A percentile compares a stretch with the other conserved stretches of the same genome.
Evolutionary conservation across 169 alveolate genomes (phyloP).

Genomic region (Ichthyophthirius multifiliis): DNA sequence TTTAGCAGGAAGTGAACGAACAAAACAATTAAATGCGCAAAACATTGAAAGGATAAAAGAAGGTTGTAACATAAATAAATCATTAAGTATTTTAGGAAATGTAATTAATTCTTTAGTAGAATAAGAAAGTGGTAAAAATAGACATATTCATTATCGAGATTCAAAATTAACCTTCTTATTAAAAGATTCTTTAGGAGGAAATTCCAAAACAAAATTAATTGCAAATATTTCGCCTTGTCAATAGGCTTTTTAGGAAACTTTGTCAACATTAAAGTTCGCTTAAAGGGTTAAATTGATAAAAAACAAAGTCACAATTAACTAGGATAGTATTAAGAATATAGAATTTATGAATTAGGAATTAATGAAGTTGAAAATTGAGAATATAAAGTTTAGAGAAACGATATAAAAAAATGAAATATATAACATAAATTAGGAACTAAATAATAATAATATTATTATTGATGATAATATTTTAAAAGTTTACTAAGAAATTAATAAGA

Average conservation of each 20-base stretch:
- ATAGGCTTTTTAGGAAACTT: conserved; percentile 65
- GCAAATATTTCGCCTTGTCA: conserved; percentile 75
- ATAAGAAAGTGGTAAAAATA: conserved; percentile 49
- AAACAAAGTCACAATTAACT: too few relatives aligned
- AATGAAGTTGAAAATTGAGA: too few relatives aligned
- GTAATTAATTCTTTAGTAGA: conserved; percentile 27
- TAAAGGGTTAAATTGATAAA: conserved; percentile 82
- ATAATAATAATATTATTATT: too few relatives aligned
- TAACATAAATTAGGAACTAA: too few relatives aligned
- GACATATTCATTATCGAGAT: conserved; percentile 81
- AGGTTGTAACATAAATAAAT: not conserved
- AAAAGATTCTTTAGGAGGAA: conserved; percentile 85
- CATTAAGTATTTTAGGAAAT: conserved; percentile 73
- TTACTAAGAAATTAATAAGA: too few relatives aligned
- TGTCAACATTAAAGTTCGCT: conserved; percentile 85
- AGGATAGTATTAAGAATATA: too few relatives aligned
- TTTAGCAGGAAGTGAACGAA: conserved; percentile 87
- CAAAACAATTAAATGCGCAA: conserved; percentile 6
- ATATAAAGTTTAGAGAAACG: too few relatives aligned
- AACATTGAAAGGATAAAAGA: not conserved
- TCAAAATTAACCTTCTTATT: conserved; percentile 69
- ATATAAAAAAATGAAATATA: too few relatives aligned
- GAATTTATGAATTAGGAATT: too few relatives aligned
- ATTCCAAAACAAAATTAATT: conserved; percentile 78
- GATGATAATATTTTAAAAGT: too few relatives aligned